These are phyloP conservation scores for Yamadazyma mexicana DNA, from an alignment of 1,139 yeast genomes.

Conservation along the genomic window DNA sequence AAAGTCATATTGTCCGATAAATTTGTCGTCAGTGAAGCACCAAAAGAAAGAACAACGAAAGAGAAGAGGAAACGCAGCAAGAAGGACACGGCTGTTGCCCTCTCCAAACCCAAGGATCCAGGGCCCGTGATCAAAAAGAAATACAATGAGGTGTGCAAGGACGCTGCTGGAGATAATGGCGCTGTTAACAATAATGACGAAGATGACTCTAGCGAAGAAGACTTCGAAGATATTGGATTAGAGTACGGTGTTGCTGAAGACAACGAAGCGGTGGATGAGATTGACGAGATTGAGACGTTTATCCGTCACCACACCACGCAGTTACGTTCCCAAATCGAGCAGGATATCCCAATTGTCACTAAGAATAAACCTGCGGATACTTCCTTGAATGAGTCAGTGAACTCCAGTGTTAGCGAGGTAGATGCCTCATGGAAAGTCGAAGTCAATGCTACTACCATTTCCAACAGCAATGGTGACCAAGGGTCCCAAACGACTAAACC, in stretches of 20 bases:
- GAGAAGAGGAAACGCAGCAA: background rate
- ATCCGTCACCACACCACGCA: slow-evolving; percentile 29
- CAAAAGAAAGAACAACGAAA: slow-evolving; percentile 7
- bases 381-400: background rate
- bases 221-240: slow-evolving; percentile 5
- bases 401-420: background rate
- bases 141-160: slow-evolving; percentile 2
- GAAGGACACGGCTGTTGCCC: background rate
- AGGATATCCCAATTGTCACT: background rate
- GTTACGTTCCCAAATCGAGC: slow-evolving; percentile 15
- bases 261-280: slow-evolving; percentile 9
- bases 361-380: background rate
- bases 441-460: slow-evolving; percentile 7
- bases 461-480: background rate
- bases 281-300: slow-evolving; percentile 33
- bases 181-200: slow-evolving; percentile 7
- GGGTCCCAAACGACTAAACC: too few relatives aligned
- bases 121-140: background rate
- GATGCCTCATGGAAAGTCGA: slow-evolving; percentile 6
- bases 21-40: slow-evolving; percentile 3
- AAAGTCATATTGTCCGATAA: slow-evolving; percentile 4
- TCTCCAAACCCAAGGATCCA: background rate
- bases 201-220: slow-evolving; percentile 4
- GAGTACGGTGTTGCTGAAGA: slow-evolving; percentile 5
- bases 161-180: too few relatives aligned